Evolutionary conservation across 1,284 basidiomycete species (phyloP), one percentile per base, ranked within the genome.

Genomic region (Marasmius fiardii): DNA sequence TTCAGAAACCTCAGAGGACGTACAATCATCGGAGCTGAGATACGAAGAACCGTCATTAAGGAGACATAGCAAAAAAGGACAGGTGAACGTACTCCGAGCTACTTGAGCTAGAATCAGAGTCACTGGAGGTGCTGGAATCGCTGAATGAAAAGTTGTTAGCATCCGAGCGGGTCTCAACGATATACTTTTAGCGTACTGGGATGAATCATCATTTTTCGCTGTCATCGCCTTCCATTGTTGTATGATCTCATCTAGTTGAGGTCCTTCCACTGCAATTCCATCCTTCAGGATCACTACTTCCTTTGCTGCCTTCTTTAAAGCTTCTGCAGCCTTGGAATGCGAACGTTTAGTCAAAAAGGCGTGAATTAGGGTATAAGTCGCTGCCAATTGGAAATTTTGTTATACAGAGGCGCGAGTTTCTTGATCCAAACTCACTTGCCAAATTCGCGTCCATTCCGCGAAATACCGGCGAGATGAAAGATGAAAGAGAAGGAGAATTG

Each of bases 341-440:
- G 78, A 75, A 50, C 77, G 81, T 62, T 81, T 79, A 55, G 68
- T 74, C 37, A 92, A 74, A 70, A 92, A 92, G n/a, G 81, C 73
- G 64, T 90, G 80, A 55, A 92, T 81, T 55, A 90, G 71, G 61
- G 81, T 77, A 74, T 90, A 92, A 11, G 86, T 87, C 31, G 76
- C 90, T 90, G 61, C n/a, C n/a, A 12, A 59, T 41, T 34, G n/a
- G 11, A 43, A 58, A 52, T 24, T 18, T n/a, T 21, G 50, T 18
- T 16, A 1, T 20, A n/a, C 12, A 35, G 28, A 49, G 34, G 28
- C 3, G 20, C 20, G 41, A 45, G 11, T 5, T 21, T 28, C 23
- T 35, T 28, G 49, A 43, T 26, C 23, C 11, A 39, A 54, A 45
- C 53, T 43, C 45, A 58, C 56, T 58, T 20, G 56, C 48, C 18